phyloP scores from a whole-genome alignment of 768 basidiomycete species.

The Hericium rajendrae region DNA sequence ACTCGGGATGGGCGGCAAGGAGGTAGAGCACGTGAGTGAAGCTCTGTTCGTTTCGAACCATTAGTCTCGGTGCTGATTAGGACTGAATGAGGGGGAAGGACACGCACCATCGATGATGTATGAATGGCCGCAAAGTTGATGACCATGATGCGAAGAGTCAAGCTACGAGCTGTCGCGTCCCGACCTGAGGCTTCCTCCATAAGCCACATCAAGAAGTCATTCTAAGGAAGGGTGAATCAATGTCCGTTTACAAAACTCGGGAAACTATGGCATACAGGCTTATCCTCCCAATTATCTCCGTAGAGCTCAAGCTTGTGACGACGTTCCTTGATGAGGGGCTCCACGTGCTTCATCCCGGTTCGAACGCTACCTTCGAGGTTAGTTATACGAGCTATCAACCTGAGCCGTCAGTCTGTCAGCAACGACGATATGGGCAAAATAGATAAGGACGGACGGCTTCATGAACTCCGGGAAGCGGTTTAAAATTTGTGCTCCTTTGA shows the following conservation, averaged over 20 bases:
- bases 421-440: neutral
- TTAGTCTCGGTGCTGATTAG: neutral
- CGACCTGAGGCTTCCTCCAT: conserved; percentile 23
- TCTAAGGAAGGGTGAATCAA: conserved; percentile 15
- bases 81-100: too few relatives aligned
- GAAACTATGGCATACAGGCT: neutral
- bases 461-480: conserved; percentile 25
- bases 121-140: conserved; percentile 31
- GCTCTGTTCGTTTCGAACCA: neutral
- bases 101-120: conserved; percentile 22
- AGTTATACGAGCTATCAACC: neutral
- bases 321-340: neutral
- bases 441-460: conserved; percentile 21
- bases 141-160: conserved; percentile 23
- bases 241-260: neutral
- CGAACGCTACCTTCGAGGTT: neutral
- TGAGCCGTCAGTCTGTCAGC: neutral
- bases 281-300: conserved; percentile 2
- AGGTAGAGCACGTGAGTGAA: conserved; percentile 11
- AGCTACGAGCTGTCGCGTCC: conserved; percentile 21
- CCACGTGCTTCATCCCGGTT: neutral
- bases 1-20: conserved; percentile 17
- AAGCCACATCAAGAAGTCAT: conserved; percentile 34
- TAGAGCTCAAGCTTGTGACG: neutral
- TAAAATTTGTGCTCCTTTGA: conserved; percentile 23